Evolutionary conservation across 768 basidiomycete genomes (phyloP).

Genomic region (Holtermannia corniformis): DNA sequence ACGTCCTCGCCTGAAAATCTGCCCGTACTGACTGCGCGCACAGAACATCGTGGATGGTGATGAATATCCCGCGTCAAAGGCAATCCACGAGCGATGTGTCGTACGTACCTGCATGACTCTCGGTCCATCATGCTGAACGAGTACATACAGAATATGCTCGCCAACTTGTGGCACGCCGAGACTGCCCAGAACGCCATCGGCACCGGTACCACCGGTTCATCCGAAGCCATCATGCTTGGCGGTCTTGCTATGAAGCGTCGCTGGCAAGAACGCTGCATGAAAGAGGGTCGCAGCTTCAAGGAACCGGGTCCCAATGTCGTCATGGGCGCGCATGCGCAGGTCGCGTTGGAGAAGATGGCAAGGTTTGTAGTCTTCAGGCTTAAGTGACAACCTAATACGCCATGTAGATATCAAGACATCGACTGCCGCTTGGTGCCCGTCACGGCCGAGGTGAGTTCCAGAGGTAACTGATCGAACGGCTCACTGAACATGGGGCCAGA

Average conservation of each 20-base stretch:
- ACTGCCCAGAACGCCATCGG: conserved; percentile 51
- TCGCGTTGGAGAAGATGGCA: conserved; percentile 62
- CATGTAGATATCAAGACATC: conserved; percentile 60
- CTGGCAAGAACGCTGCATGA: conserved; percentile 59
- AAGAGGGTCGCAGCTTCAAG: conserved; percentile 56
- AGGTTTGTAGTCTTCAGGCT: too few species aligned
- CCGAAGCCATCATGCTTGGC: conserved; percentile 63
- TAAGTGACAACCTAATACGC: conserved; percentile 24
- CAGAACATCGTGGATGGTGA: conserved; percentile 59
- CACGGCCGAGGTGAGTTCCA: conserved; percentile 45
- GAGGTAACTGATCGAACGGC: neutral
- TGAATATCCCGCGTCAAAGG: conserved; percentile 50
- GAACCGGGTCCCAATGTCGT: conserved; percentile 52
- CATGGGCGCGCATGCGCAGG: conserved; percentile 55
- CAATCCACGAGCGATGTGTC: conserved; percentile 37
- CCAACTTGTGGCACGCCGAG: conserved; percentile 61
- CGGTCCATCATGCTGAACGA: conserved; percentile 1
- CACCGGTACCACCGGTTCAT: conserved; percentile 61
- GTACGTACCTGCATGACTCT: conserved; percentile 13
- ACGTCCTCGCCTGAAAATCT: too few species aligned
- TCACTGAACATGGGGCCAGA: conserved; percentile 28
- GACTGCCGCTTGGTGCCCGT: conserved; percentile 59
- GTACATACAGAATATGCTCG: conserved; percentile 49
- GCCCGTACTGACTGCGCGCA: neutral
- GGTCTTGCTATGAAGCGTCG: conserved; percentile 62